Evolutionary conservation across 805 yeast genomes (phyloP), one percentile per base, ranked within the genome.

Genomic region (Lachancea kluyveri): DNA sequence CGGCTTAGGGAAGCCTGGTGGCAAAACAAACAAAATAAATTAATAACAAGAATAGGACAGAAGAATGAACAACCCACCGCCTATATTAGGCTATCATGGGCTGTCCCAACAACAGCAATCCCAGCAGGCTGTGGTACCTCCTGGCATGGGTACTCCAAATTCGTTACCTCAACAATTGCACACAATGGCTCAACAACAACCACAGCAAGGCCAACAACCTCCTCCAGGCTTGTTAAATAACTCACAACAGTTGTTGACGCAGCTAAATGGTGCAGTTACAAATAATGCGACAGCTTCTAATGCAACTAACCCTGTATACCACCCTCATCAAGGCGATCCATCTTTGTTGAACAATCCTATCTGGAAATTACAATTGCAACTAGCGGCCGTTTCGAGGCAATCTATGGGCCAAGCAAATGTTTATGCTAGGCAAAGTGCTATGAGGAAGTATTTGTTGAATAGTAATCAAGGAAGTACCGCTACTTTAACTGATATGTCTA

Each of bases 351-450:
- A 50, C 28, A 54, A 57, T 27, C 56, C 57, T 8, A 51, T 55
- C 26, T 58, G 63, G 63, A 57, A 58, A 36, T 33, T 58, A 13
- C 63, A 58, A 40, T 36, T 57, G 33, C 58, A 54, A 33, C 37
- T 58, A 24, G 57, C 59, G 2, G 42, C 53, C 8, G 42, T 51
- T 2, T 56, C 62, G 6, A 42, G 52, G 39, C 59, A 54, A 14
- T 48, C 59, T 9, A 24, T 56, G 26, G 62, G 62, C 4, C 60
- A 50, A 35, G 57, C 62, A 8, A 58, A 57, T 31, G 53, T 54
- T 6, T 58, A 58, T 39, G 63, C 63, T 3, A 50, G 61, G 26
- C 61, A 58, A 42, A 57, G 55, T 39, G 62, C 60, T 2, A 55
- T 58, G 55, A 54, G 58, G 33, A 52, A 54, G 36, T 54, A 52